Evolutionary conservation across 73 alveolate genomes (phyloP).

Genomic region (Durusdinium trenchii): DNA sequence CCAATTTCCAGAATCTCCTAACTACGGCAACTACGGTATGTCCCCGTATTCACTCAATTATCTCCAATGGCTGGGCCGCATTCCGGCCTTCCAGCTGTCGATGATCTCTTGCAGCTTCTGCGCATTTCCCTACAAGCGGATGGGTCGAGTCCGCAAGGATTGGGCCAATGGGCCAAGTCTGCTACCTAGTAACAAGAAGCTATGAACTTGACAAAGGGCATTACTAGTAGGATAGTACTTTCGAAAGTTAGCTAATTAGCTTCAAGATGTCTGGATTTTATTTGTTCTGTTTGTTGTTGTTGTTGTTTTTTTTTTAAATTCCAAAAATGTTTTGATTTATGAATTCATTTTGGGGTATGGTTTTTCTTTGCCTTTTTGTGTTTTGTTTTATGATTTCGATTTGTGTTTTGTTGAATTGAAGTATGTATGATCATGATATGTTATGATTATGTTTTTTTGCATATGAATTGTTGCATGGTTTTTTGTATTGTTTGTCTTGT

Average conservation of each 20-base stretch:
- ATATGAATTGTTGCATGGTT: neutral
- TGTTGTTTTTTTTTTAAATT: neutral
- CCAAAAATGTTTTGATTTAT: neutral
- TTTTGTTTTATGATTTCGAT: neutral
- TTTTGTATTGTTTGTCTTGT: neutral
- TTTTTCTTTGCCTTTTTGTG: neutral
- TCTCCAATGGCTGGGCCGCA: no score
- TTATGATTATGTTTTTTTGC: neutral
- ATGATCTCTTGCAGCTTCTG: slow-evolving; percentile 43
- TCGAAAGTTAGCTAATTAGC: no score
- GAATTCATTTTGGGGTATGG: neutral
- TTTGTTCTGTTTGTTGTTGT: neutral
- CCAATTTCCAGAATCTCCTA: no score
- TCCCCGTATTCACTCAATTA: no score
- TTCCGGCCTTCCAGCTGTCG: slow-evolving; percentile 6
- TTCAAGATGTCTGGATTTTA: neutral
- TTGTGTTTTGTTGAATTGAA: neutral
- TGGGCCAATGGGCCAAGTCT: neutral
- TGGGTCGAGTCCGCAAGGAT: neutral
- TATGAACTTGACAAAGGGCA: no score
- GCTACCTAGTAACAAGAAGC: no score
- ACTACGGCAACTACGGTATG: no score
- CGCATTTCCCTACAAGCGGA: slow-evolving; percentile 30
- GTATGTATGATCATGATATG: neutral
- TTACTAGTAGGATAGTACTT: no score